Conservation (phyloP, 2,329 filamentous ascomycete species). For the Aspergillus piperis region DNA sequence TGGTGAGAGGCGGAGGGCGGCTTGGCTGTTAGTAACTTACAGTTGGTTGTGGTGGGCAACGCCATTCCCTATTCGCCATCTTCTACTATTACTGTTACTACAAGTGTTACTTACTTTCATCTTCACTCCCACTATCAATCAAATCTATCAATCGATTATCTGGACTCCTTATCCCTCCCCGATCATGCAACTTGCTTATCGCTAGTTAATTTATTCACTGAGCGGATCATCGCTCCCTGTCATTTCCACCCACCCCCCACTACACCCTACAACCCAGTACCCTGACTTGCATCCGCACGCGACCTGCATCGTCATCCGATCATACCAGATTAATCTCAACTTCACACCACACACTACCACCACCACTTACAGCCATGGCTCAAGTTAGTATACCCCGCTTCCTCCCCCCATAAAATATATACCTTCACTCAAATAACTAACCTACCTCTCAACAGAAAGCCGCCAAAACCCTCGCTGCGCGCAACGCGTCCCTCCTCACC, state of each 20-base stretch:
- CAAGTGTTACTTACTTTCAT: neutral
- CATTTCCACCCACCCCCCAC: neutral
- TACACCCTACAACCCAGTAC: neutral
- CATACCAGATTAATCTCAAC: neutral
- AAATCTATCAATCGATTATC: neutral
- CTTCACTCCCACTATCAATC: neutral
- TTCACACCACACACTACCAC: neutral
- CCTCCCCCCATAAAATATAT: neutral
- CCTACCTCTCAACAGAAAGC: conserved; percentile 45
- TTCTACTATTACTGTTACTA: neutral
- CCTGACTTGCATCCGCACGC: neutral
- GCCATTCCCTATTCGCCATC: conserved; percentile 17
- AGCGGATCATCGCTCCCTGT: neutral
- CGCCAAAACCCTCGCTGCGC: conserved; percentile 66
- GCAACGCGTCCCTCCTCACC: conserved; percentile 75
- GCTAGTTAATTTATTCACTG: neutral
- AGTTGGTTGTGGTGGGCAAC: conserved; percentile 35
- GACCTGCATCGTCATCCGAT: conserved; percentile 9
- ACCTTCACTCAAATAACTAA: neutral
- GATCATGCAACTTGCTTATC: neutral
- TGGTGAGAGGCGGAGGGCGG: conserved; percentile 24
- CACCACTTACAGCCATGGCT: conserved; percentile 22
- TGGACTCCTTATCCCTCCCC: neutral
- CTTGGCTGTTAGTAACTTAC: conserved; percentile 13
- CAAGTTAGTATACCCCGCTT: conserved; percentile 24